Evolutionary conservation across 495 filamentous ascomycete genomes (phyloP).

Genomic region (Daldinia caldariorum): DNA sequence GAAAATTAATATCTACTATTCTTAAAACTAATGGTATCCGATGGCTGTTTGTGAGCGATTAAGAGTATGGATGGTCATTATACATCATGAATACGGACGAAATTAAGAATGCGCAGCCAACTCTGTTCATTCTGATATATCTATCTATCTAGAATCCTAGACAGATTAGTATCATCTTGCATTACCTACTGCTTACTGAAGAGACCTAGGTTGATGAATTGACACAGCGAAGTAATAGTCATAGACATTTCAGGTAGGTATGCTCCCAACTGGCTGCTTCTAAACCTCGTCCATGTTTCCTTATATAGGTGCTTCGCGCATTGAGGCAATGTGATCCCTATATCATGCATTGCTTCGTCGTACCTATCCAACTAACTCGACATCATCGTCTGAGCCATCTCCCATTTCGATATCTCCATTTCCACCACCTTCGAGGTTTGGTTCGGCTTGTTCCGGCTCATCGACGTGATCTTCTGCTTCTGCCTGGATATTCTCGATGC

Average conservation of each 20-base stretch:
- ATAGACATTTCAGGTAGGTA: background rate
- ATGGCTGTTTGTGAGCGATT: background rate
- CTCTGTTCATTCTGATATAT: background rate
- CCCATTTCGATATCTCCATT: conserved; percentile 24
- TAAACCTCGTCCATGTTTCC: background rate
- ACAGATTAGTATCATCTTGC: background rate
- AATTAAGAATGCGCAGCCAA: background rate
- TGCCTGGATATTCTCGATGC: conserved; percentile 41
- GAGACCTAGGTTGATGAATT: background rate
- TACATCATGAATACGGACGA: background rate
- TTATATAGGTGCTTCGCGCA: background rate
- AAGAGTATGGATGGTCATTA: background rate
- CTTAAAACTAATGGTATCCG: background rate
- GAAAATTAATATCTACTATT: background rate
- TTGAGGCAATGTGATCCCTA: background rate
- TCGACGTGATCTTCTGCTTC: conserved; percentile 11
- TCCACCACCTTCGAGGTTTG: background rate
- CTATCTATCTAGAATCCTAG: background rate
- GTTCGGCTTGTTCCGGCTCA: background rate
- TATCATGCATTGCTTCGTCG: background rate
- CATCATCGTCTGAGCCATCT: conserved; percentile 22
- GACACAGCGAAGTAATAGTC: background rate
- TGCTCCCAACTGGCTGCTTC: background rate
- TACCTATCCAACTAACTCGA: conserved; percentile 25
- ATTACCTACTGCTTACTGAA: no score